phyloP scores from a whole-genome alignment of 768 basidiomycete genomes.

The Tulasnella sp. region DNA sequence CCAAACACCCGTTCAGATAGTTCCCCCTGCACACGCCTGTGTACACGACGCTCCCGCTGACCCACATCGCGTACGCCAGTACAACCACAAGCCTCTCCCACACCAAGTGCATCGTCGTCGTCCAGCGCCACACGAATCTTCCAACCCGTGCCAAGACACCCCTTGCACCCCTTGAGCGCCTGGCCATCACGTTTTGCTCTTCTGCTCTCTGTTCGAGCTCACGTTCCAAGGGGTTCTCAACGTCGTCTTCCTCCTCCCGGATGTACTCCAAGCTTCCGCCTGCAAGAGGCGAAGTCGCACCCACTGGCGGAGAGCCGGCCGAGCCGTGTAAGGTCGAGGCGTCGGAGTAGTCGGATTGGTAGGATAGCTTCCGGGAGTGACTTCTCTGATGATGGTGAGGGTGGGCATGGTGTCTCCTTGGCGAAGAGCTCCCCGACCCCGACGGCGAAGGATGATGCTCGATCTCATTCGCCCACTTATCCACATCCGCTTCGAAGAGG shows the following conservation, averaged over 20 bases:
- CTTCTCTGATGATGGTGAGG: not conserved
- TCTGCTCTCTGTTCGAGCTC: not conserved
- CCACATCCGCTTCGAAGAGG: not conserved
- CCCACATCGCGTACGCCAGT: constrained; percentile 51
- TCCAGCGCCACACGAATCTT: not conserved
- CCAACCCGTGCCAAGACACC: not conserved
- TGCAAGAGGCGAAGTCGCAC: not conserved
- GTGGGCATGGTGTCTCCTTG: not conserved
- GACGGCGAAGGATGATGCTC: not conserved
- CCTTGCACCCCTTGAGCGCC: not conserved
- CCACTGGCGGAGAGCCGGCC: not conserved
- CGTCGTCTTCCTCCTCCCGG: not conserved
- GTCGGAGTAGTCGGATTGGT: constrained; percentile 8
- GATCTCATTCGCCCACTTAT: constrained; percentile 6
- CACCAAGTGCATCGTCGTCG: not conserved
- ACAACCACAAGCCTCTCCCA: constrained; percentile 54
- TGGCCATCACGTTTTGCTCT: not conserved
- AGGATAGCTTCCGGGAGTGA: not conserved
- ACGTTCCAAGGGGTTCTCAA: not conserved
- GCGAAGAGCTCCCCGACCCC: not conserved
- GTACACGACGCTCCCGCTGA: constrained; percentile 69
- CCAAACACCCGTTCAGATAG: constrained; percentile 73
- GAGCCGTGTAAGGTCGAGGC: not conserved
- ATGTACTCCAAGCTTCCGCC: not conserved
- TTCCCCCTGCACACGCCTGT: constrained; percentile 75